A percentile compares a stretch with the other conserved stretches of the same genome.
These are phyloP conservation scores for Rhodotorula sp. DNA, from an alignment of 1,284 basidiomycete species.

Conservation along the genomic window DNA sequence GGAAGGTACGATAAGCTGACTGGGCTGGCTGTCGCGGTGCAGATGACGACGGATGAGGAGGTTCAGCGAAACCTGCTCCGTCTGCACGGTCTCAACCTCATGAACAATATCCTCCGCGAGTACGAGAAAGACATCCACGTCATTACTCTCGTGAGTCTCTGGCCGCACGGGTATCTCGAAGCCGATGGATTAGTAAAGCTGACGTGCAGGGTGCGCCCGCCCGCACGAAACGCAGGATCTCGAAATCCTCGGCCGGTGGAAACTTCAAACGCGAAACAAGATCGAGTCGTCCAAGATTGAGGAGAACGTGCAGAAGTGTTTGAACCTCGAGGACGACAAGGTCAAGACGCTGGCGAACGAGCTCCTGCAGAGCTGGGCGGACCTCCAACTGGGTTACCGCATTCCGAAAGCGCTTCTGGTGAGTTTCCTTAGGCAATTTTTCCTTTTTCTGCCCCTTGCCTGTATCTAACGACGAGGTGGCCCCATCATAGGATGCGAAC, in stretches of 20 bases:
- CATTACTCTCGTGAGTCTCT: slow-evolving; percentile 60
- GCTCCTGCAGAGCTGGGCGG: slow-evolving; percentile 71
- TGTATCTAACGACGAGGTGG: background rate
- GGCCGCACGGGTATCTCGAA: too few relatives aligned
- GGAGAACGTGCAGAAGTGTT: slow-evolving; percentile 61
- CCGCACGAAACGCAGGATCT: slow-evolving; percentile 58
- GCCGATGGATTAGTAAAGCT: background rate
- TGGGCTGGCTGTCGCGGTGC: slow-evolving; percentile 6
- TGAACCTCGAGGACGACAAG: slow-evolving; percentile 54
- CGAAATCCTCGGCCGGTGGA: slow-evolving; percentile 73
- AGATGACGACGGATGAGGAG: slow-evolving; percentile 80
- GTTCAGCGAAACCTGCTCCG: slow-evolving; percentile 85
- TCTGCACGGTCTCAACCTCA: slow-evolving; percentile 87
- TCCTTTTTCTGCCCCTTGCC: too few relatives aligned
- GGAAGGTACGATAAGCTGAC: too few relatives aligned
- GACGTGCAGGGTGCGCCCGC: too few relatives aligned
- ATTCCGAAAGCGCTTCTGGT: slow-evolving; percentile 63
- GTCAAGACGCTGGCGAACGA: slow-evolving; percentile 61
- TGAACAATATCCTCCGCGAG: slow-evolving; percentile 85
- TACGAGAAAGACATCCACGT: slow-evolving; percentile 71
- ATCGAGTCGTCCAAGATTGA: slow-evolving; percentile 82
- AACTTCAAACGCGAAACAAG: slow-evolving; percentile 84
- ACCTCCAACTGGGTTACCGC: slow-evolving; percentile 71
- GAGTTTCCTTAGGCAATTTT: background rate
- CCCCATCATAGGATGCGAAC: slow-evolving; percentile 12